These are phyloP conservation scores for Kwoniella sp. DNA, from an alignment of 768 basidiomycete genomes.

Conservation along the genomic window DNA sequence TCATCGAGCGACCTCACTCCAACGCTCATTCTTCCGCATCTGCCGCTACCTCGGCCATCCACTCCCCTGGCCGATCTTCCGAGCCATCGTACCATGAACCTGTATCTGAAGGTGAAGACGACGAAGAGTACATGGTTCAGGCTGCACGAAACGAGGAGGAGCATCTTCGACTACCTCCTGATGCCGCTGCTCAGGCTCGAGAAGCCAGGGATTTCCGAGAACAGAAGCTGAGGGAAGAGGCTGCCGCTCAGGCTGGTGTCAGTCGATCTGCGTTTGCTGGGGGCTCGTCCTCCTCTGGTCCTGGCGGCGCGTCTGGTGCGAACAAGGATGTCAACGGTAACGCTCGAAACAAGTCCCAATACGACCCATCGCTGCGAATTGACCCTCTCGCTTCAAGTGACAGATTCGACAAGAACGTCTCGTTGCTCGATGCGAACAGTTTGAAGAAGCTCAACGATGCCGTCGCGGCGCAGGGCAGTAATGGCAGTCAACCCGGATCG, in stretches of 20 bases:
- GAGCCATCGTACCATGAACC: slow-evolving; percentile 73
- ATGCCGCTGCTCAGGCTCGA: slow-evolving; percentile 64
- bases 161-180: slow-evolving; percentile 71
- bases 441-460: slow-evolving; percentile 59
- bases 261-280: slow-evolving; percentile 14
- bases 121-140: slow-evolving; percentile 61
- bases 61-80: slow-evolving; percentile 59
- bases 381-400: slow-evolving; percentile 82
- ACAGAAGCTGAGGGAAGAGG: slow-evolving; percentile 66
- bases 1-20: slow-evolving; percentile 66
- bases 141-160: slow-evolving; percentile 80
- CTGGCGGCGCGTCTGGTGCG: too few species aligned
- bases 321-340: slow-evolving; percentile 6
- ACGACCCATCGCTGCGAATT: slow-evolving; percentile 59
- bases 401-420: slow-evolving; percentile 74
- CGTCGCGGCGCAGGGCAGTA: slow-evolving; percentile 27
- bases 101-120: slow-evolving; percentile 91
- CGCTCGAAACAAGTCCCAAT: slow-evolving; percentile 15
- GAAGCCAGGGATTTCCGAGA: slow-evolving; percentile 87
- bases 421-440: slow-evolving; percentile 64
- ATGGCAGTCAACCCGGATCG: slow-evolving; percentile 12
- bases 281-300: slow-evolving; percentile 15
- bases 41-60: slow-evolving; percentile 54
- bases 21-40: slow-evolving; percentile 50
- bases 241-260: slow-evolving; percentile 36